Base-by-base conservation (phyloP, 1,284 basidiomycete species). In the Baeospora myosura region DNA sequence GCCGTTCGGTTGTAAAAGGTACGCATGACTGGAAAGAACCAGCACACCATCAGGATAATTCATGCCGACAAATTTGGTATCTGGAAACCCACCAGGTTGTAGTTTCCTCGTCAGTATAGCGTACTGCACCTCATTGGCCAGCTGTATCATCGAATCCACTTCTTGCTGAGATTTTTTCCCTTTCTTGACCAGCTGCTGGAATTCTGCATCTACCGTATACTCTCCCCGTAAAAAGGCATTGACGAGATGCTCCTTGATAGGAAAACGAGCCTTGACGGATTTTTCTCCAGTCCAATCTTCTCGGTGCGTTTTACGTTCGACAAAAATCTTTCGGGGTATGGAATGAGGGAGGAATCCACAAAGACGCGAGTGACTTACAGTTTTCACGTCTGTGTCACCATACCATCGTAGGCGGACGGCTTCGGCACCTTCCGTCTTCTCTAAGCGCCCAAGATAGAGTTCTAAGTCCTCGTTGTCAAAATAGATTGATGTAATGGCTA, bases 251-350 rank as follows among this genome's bases (percentile, higher is more conserved):
- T 98, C 95, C 63, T 96, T 95, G 65, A 98, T 87, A 1, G 92
- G 85, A 69, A 98, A 98, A 5, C 95, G 90, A 22, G 95, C 91
- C 66, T 98, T 98, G 60, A 98, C 95, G 12, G 90, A 95, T 66
- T 98, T 98, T 64, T 98, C 95, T 24, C 95, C 95, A 0, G 96
- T 98, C 95, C 96, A 98, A 62, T 98, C 95, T 65, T 98, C 95
- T 40, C 94, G 78, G 60, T 98, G 95, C 0, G 96, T 98, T 67
- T 98, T 98, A 46, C 96, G 89, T 71, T 98, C 95, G 33, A 98
- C 92, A 56, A 97, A 98, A 49, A 98, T 94, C 82, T 91, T 55
- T 14, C 32, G 18, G 28, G 11, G 42, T 8, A 16, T 22, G 23
- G 18, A 25, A 20, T 25, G 37, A 35, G 10, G 34, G 30, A 44